A percentile compares a stretch with the other conserved stretches of the same genome.
Evolutionary conservation across 2,329 filamentous ascomycete species (phyloP).

Genomic region (Alternaria incomplexa): DNA sequence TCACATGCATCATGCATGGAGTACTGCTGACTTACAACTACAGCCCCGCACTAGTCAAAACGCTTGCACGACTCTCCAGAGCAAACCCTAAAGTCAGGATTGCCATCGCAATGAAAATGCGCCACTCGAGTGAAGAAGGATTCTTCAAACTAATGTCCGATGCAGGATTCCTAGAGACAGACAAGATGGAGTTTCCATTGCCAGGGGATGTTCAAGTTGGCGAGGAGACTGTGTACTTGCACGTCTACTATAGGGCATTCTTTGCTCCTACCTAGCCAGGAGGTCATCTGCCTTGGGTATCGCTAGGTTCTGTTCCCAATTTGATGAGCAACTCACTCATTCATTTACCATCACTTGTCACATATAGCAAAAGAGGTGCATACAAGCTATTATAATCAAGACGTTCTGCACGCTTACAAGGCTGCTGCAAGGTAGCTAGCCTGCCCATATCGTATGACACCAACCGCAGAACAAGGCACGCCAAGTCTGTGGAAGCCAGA

Average conservation of each 20-base stretch:
- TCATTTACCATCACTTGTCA: background rate
- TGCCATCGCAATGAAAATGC: constrained; percentile 69
- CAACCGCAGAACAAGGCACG: background rate
- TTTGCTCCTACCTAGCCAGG: background rate
- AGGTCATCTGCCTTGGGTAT: background rate
- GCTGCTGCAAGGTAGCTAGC: background rate
- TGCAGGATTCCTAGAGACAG: constrained; percentile 33
- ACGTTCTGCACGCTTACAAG: background rate
- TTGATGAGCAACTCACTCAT: background rate
- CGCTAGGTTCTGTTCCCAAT: background rate
- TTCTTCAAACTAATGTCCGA: constrained; percentile 65
- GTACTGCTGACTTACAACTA: background rate
- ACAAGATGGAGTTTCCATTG: constrained; percentile 21
- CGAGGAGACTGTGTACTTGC: constrained; percentile 35
- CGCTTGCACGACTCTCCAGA: constrained; percentile 57
- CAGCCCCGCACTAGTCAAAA: constrained; percentile 66
- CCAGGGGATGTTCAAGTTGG: constrained; percentile 35
- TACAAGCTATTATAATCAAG: background rate
- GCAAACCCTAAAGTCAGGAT: constrained; percentile 59
- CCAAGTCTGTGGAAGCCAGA: background rate
- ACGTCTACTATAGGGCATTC: constrained; percentile 20
- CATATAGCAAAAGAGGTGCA: background rate
- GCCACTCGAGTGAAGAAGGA: constrained; percentile 69
- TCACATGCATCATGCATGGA: background rate
- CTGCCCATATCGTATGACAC: background rate